phyloP scores from a whole-genome alignment of 768 basidiomycete species.

The Scleroderma bovista region DNA sequence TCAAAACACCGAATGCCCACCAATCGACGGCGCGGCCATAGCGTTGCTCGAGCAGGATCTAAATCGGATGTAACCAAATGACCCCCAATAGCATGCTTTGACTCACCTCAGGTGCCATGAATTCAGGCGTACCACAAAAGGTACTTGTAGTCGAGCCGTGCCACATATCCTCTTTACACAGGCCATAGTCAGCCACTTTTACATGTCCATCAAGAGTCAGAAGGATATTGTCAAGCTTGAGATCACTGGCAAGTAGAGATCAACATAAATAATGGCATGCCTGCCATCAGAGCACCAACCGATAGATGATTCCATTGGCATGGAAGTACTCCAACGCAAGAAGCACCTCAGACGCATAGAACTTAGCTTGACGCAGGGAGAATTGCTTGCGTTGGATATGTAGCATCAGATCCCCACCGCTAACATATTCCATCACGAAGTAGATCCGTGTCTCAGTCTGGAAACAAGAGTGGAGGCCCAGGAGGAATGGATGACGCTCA shows the following conservation, averaged over 20 bases:
- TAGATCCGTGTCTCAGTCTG: constrained; percentile 99
- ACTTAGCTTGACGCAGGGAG: constrained; percentile 96
- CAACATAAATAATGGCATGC: neutral
- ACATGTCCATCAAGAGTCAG: constrained; percentile 96
- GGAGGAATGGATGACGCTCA: constrained; percentile 95
- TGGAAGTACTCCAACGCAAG: constrained; percentile 98
- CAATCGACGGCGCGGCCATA: constrained; percentile 99
- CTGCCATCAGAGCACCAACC: constrained; percentile 43
- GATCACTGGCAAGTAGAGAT: constrained; percentile 54
- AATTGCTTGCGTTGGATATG: constrained; percentile 99
- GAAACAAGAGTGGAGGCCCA: constrained; percentile 97
- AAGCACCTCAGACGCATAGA: constrained; percentile 95
- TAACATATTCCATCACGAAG: constrained; percentile 99
- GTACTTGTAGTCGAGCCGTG: constrained; percentile 93
- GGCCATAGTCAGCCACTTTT: constrained; percentile 97
- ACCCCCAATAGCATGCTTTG: neutral
- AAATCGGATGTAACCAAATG: constrained; percentile 4
- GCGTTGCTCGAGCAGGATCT: constrained; percentile 99
- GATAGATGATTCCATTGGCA: constrained; percentile 97
- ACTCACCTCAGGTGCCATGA: constrained; percentile 97
- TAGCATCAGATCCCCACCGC: constrained; percentile 98
- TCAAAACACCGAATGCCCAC: constrained; percentile 99
- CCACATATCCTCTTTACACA: constrained; percentile 99
- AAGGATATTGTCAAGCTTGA: constrained; percentile 97
- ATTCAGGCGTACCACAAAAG: constrained; percentile 99